Percentiles rank a stretch among this genome's conserved stretches.
These are phyloP conservation scores for Prunus padus DNA, from an alignment of 306 rosid species.

Conservation along the genomic window DNA sequence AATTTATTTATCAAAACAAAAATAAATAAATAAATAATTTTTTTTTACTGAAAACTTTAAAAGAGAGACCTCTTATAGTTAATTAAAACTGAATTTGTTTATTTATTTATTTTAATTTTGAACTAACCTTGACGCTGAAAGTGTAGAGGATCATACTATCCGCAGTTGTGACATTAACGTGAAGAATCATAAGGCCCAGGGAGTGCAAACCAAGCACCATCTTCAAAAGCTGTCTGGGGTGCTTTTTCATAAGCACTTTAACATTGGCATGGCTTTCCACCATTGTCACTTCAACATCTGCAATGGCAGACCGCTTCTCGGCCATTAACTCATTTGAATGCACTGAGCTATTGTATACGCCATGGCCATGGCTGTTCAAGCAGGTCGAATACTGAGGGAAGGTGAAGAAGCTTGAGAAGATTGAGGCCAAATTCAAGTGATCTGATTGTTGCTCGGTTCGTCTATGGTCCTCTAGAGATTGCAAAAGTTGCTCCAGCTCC, in stretches of 20 bases:
- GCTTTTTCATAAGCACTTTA: slow-evolving; percentile 30
- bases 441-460: slow-evolving; percentile 15
- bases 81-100: too few species aligned
- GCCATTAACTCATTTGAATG: slow-evolving; percentile 4
- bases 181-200: slow-evolving; percentile 35
- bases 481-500: slow-evolving; percentile 41
- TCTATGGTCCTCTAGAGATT: slow-evolving; percentile 29
- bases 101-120: neutral
- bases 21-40: neutral
- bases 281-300: slow-evolving; percentile 47
- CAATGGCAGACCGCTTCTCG: slow-evolving; percentile 20
- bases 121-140: slow-evolving; percentile 41
- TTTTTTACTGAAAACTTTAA: too few species aligned
- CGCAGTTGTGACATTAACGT: slow-evolving; percentile 34
- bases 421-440: neutral
- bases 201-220: slow-evolving; percentile 39
- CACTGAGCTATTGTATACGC: neutral
- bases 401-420: slow-evolving; percentile 30
- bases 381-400: slow-evolving; percentile 36
- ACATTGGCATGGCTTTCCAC: slow-evolving; percentile 39
- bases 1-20: neutral
- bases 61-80: neutral
- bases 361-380: neutral
- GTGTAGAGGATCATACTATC: slow-evolving; percentile 37
- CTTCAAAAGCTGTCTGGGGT: slow-evolving; percentile 39